Base-by-base conservation (phyloP, 352 stramenopile genomes). In the Phytophthora colocasiae region DNA sequence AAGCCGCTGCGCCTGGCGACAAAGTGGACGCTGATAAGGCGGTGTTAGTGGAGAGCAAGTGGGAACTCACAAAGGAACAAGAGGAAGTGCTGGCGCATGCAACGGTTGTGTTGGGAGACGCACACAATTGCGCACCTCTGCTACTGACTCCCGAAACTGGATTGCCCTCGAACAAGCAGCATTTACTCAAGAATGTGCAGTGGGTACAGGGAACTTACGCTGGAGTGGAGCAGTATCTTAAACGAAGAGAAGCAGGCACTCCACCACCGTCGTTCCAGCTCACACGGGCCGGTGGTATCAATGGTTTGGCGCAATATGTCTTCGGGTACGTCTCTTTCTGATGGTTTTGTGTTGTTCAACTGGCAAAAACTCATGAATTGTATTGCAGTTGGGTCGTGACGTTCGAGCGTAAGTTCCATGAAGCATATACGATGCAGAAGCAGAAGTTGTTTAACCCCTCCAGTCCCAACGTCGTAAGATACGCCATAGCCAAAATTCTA, bases 201-300 rank as follows among this genome's bases (percentile, higher is more conserved):
- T 90, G 81, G 81, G 66, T 90, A 62, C 83, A 92, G 61, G 77
- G 70, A 11, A 91, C 80, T 6, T 92, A 84, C 48, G 83, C 83
- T 0, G 83, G 83, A 9, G 80, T 90, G 7, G 83, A 92, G 38
- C 55, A 69, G 9, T 86, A 83, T 47, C 64, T 83, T 17, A 68
- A 74, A 11, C 67, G 81, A 10, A 58, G 73, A 7, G 8, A 62
- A 24, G 5, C 41, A 6, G 46, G 24, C 1, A 17, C 47, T 6
- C 8, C 71, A 6, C 11, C 46, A 17, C 63, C 57, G 38, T 45
- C 26, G 9, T 92, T 92, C 52, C n/a, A 40, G 15, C 41, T 90
- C 17, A 90, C 83, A 9, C 80, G 83, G 31, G 83, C 81, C 3
- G 81, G 83, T 10, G 83, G 83, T 6, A 76, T 90, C 65, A 69